Percentiles rank a stretch among this genome's conserved stretches.
phyloP scores from a whole-genome alignment of 768 basidiomycete species.

The Termitomyces eurrhizus region DNA sequence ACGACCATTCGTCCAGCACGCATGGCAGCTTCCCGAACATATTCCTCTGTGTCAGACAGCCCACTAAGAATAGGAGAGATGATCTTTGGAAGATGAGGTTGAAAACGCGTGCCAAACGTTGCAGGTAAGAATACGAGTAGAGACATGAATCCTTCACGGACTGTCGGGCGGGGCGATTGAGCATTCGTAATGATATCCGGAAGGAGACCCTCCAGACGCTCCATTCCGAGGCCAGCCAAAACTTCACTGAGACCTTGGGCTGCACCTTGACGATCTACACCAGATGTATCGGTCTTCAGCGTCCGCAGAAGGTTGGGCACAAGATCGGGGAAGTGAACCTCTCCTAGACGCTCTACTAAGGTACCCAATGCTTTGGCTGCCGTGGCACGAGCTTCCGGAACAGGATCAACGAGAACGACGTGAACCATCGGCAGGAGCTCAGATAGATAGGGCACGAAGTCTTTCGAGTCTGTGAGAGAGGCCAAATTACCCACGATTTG shows the following conservation, averaged over 20 bases:
- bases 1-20: constrained; percentile 98
- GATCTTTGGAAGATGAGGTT: constrained; percentile 93
- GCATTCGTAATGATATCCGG: constrained; percentile 94
- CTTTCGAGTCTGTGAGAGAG: constrained; percentile 82
- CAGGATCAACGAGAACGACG: constrained; percentile 90
- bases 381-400: constrained; percentile 95
- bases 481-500: constrained; percentile 98
- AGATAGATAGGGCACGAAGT: constrained; percentile 93
- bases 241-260: constrained; percentile 97
- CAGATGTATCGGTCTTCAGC: constrained; percentile 88
- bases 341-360: constrained; percentile 94
- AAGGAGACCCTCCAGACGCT: constrained; percentile 87
- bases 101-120: constrained; percentile 95
- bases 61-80: constrained; percentile 90
- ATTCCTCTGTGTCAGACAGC: constrained; percentile 89
- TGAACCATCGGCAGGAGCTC: constrained; percentile 89
- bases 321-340: constrained; percentile 91
- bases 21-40: constrained; percentile 97
- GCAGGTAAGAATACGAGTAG: constrained; percentile 92
- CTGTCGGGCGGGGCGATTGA: constrained; percentile 82
- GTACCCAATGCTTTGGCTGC: constrained; percentile 96
- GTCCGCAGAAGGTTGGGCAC: constrained; percentile 86
- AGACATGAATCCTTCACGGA: constrained; percentile 98
- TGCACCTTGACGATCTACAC: constrained; percentile 96
- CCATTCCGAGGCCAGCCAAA: constrained; percentile 95